phyloP scores from a whole-genome alignment of 495 filamentous ascomycete species.

The Hypoxylon rickii region DNA sequence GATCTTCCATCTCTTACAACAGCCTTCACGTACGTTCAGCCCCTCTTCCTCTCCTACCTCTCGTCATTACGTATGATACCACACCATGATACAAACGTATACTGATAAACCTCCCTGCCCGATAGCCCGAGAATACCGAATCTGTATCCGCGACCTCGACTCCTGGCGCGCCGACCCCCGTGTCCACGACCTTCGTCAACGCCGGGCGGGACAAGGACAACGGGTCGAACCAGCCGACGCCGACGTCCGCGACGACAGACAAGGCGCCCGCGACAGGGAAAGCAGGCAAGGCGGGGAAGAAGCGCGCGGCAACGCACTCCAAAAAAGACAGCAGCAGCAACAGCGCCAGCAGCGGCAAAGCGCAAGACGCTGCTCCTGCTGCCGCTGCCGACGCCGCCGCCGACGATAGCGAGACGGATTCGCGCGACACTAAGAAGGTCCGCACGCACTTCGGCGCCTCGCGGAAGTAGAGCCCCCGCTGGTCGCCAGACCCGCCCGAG shows the following conservation, averaged over 20 bases:
- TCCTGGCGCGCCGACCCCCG: constrained; percentile 53
- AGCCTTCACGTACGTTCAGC: constrained; percentile 44
- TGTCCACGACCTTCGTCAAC: constrained; percentile 51
- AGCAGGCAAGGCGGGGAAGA: constrained; percentile 29
- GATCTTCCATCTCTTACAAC: constrained; percentile 63
- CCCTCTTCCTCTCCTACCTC: too few species aligned
- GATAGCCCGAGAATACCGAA: constrained; percentile 47
- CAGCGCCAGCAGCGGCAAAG: too few species aligned
- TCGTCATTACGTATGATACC: too few species aligned
- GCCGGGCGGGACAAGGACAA: constrained; percentile 34
- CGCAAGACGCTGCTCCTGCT: too few species aligned
- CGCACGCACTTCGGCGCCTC: constrained; percentile 56
- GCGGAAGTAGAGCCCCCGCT: constrained; percentile 48
- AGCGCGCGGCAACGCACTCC: constrained; percentile 47
- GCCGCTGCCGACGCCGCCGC: constrained; percentile 35
- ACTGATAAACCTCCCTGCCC: too few species aligned
- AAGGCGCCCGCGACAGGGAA: constrained; percentile 36
- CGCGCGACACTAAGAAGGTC: constrained; percentile 53
- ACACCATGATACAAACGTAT: too few species aligned
- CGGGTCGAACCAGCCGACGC: constrained; percentile 50
- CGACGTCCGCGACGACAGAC: constrained; percentile 44
- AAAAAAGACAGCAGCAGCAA: constrained; percentile 26
- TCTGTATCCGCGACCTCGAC: constrained; percentile 43
- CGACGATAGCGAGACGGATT: constrained; percentile 59
- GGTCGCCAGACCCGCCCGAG: too few species aligned